A percentile compares a stretch with the other conserved stretches of the same genome.
Conservation (phyloP, 345 rosid species). For the Salix caprea region DNA sequence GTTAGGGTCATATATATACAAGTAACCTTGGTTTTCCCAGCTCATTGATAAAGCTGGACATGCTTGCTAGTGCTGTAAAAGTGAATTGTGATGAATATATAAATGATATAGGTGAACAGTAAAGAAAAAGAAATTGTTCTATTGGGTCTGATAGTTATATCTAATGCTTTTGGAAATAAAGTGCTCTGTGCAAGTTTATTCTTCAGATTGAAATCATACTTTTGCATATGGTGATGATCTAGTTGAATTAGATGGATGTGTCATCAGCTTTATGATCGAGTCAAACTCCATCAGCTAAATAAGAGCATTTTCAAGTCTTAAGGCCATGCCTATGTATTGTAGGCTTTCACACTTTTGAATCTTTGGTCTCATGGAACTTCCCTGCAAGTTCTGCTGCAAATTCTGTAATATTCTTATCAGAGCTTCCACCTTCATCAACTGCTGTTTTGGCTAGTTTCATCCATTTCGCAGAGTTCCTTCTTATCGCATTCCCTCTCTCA, state of each 20-base stretch:
- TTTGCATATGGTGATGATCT: too few relatives aligned
- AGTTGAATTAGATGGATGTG: too few relatives aligned
- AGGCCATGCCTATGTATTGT: too few relatives aligned
- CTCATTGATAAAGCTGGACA: not conserved
- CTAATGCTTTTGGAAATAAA: not conserved
- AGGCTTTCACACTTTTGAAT: not conserved
- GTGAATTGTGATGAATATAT: not conserved
- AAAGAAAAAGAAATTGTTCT: not conserved
- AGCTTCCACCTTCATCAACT: conserved; percentile 14
- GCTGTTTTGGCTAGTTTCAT: conserved; percentile 16
- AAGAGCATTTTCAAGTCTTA: too few relatives aligned
- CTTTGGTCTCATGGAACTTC: not conserved
- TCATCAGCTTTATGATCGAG: too few relatives aligned
- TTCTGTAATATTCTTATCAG: not conserved
- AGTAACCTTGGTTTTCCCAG: not conserved
- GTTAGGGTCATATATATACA: not conserved
- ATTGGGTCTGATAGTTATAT: not conserved
- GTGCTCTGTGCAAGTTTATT: not conserved
- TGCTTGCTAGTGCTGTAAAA: conserved; percentile 3
- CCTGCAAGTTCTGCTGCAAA: conserved; percentile 1
- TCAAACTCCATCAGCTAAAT: too few relatives aligned
- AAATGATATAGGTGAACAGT: not conserved
- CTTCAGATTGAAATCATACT: too few relatives aligned
- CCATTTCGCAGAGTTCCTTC: conserved; percentile 17
- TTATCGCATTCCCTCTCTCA: conserved; percentile 3